A percentile compares a stretch with the other conserved stretches of the same genome.
phyloP scores from a whole-genome alignment of 164 flowering plant genomes.

The Chloranthus sessilifolius region DNA sequence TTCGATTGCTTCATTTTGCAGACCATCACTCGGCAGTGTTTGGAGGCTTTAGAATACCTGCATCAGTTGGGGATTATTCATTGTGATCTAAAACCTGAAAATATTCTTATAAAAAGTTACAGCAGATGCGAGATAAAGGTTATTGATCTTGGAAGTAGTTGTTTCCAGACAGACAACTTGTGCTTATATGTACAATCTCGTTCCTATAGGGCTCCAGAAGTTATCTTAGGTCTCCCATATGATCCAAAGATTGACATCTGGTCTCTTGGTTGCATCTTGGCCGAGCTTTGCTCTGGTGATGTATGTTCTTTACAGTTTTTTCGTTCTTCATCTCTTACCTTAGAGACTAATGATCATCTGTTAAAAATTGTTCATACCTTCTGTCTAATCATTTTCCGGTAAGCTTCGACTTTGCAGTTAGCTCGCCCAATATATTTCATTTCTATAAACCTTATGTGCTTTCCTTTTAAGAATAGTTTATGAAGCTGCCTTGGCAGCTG shows the following conservation, averaged over 20 bases:
- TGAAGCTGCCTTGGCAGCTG: too few relatives aligned
- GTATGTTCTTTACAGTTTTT: constrained; percentile 39
- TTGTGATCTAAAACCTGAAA: constrained; percentile 96
- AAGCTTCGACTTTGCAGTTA: too few relatives aligned
- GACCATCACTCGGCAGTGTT: constrained; percentile 75
- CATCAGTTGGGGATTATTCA: constrained; percentile 82
- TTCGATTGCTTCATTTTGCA: too few relatives aligned
- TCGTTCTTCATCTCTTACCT: background rate
- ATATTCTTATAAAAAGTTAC: constrained; percentile 87
- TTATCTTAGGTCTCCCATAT: constrained; percentile 82
- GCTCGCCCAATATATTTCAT: too few relatives aligned
- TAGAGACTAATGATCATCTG: background rate
- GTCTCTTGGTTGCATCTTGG: constrained; percentile 96
- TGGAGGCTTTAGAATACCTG: constrained; percentile 82
- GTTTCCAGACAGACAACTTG: constrained; percentile 78
- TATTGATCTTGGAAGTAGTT: constrained; percentile 97
- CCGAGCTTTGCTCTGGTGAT: constrained; percentile 87
- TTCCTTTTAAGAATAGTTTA: too few relatives aligned
- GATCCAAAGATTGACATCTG: constrained; percentile 85
- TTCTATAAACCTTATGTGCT: too few relatives aligned
- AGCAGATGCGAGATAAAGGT: constrained; percentile 80
- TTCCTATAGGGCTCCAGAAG: constrained; percentile 97
- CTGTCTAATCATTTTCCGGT: too few relatives aligned
- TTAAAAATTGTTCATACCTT: background rate
- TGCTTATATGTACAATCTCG: constrained; percentile 94